A percentile compares a stretch with the other conserved stretches of the same genome.
Evolutionary conservation across 768 basidiomycete genomes (phyloP).

Genomic region (Fomitopsis serialis): DNA sequence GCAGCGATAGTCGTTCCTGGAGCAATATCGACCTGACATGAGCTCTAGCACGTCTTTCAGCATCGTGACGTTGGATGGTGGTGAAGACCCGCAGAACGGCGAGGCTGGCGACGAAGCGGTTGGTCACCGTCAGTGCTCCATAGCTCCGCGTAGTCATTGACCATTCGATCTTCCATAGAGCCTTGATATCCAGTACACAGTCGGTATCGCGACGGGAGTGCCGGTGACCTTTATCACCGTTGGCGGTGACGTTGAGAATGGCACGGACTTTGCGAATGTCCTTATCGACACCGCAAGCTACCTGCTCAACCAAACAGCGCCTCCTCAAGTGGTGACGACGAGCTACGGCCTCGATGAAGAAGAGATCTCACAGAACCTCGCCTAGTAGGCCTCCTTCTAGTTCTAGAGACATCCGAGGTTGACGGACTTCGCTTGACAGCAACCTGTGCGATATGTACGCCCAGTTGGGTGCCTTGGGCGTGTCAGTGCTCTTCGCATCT

Average conservation of each 20-base stretch:
- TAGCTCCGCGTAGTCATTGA: background rate
- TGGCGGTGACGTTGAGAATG: constrained; percentile 33
- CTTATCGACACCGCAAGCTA: constrained; percentile 33
- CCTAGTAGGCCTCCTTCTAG: constrained; percentile 1
- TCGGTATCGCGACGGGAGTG: constrained; percentile 13
- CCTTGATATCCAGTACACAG: constrained; percentile 14
- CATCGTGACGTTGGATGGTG: constrained; percentile 38
- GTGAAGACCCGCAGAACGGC: constrained; percentile 42
- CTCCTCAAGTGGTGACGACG: constrained; percentile 26
- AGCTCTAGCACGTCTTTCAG: constrained; percentile 10
- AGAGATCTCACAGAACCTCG: constrained; percentile 30
- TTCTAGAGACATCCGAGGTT: constrained; percentile 19
- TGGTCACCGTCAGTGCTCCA: constrained; percentile 32
- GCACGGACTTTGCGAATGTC: constrained; percentile 45
- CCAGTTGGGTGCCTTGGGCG: constrained; percentile 29
- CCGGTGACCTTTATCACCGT: constrained; percentile 11
- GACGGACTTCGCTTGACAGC: constrained; percentile 26
- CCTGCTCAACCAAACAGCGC: constrained; percentile 14
- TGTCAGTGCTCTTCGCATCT: constrained; percentile 28
- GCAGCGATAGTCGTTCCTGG: constrained; percentile 37
- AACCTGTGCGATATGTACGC: constrained; percentile 27
- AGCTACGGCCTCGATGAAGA: constrained; percentile 26
- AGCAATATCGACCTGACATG: constrained; percentile 11
- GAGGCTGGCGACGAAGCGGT: constrained; percentile 54
- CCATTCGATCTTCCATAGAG: constrained; percentile 7